phyloP scores from a whole-genome alignment of 768 basidiomycete genomes.

The Gloeopeniophorella convolvens region DNA sequence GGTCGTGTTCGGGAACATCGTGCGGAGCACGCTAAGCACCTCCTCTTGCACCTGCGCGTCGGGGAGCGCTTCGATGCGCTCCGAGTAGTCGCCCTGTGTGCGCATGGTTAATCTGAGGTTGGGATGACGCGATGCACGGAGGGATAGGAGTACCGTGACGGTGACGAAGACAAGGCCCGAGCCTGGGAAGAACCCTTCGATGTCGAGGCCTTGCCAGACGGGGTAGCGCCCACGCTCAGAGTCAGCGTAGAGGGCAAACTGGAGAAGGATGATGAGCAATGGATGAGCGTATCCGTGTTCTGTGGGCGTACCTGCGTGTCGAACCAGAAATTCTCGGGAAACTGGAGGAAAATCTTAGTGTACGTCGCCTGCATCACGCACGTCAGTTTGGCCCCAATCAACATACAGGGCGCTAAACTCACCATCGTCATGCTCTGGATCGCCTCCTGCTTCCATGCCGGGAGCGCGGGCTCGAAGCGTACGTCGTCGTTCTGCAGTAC shows the following conservation, averaged over 20 bases:
- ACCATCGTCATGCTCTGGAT: slow-evolving; percentile 59
- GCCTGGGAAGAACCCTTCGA: slow-evolving; percentile 46
- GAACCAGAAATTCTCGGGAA: slow-evolving; percentile 16
- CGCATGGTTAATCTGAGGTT: neutral
- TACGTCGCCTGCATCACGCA: neutral
- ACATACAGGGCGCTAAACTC: neutral
- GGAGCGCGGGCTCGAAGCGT: slow-evolving; percentile 48
- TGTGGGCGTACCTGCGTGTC: slow-evolving; percentile 23
- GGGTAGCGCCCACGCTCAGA: slow-evolving; percentile 34
- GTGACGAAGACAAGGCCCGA: slow-evolving; percentile 49
- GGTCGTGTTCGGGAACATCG: slow-evolving; percentile 48
- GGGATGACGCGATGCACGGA: neutral
- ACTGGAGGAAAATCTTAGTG: slow-evolving; percentile 11
- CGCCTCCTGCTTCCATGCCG: slow-evolving; percentile 54
- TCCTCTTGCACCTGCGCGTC: slow-evolving; percentile 43
- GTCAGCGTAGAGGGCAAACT: slow-evolving; percentile 15
- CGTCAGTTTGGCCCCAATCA: neutral
- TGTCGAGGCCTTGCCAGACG: slow-evolving; percentile 59
- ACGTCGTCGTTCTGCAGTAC: slow-evolving; percentile 30
- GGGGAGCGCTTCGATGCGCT: slow-evolving; percentile 48
- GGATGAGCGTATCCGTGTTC: neutral
- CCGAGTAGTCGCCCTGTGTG: slow-evolving; percentile 48
- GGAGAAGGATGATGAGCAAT: neutral
- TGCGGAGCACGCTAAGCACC: slow-evolving; percentile 45
- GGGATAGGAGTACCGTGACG: slow-evolving; percentile 31